Percentiles rank a stretch among this genome's conserved stretches.
These are phyloP conservation scores for Umbelopsis vinacea DNA, from an alignment of 192 early-diverging fungal species.

Conservation along the genomic window DNA sequence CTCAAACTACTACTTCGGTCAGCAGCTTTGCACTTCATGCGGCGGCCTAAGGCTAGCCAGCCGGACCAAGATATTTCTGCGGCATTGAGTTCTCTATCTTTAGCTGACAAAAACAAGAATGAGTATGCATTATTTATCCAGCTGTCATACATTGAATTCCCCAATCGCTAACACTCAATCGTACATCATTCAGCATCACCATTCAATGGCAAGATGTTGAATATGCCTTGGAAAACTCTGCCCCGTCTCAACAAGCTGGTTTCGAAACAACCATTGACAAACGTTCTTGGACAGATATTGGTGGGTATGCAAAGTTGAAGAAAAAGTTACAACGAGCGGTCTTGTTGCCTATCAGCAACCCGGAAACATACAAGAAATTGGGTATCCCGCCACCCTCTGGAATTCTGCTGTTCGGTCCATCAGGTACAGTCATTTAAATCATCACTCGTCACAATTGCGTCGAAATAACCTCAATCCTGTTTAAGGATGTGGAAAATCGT, in stretches of 20 bases:
- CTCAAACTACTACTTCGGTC: conserved; percentile 47
- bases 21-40: conserved; percentile 37
- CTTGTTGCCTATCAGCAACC: conserved; percentile 57
- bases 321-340: conserved; percentile 25
- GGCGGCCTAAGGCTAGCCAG: neutral
- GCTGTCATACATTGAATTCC: too few relatives aligned
- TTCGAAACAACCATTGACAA: conserved; percentile 60
- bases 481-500: conserved; percentile 90
- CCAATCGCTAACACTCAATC: too few relatives aligned
- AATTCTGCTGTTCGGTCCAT: conserved; percentile 89
- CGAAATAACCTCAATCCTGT: neutral
- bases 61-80: neutral
- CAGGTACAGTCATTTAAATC: conserved; percentile 53
- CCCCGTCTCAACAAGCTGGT: conserved; percentile 67
- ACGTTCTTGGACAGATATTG: conserved; percentile 66
- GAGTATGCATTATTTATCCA: neutral
- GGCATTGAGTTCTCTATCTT: neutral
- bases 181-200: too few relatives aligned
- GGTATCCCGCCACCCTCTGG: conserved; percentile 81
- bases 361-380: conserved; percentile 58
- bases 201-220: conserved; percentile 50
- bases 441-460: neutral
- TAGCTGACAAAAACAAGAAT: neutral
- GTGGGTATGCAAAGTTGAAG: conserved; percentile 58
- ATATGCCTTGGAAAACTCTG: conserved; percentile 58